These are phyloP conservation scores for Phalaenopsis hybrid DNA, from an alignment of 116 monocot species.

Conservation along the genomic window DNA sequence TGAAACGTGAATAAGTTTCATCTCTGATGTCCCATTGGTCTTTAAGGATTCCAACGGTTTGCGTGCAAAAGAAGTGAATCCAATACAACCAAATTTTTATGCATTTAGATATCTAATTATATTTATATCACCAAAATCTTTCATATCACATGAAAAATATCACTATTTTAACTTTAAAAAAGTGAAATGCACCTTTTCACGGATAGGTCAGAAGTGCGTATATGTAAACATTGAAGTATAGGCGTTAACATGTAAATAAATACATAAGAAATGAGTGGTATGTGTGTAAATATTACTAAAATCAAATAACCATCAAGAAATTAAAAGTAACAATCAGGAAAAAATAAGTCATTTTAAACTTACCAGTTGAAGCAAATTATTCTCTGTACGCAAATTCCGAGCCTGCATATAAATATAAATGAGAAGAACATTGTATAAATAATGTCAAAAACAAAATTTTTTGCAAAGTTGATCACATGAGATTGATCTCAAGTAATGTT, in stretches of 20 bases:
- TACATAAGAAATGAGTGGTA: too few relatives aligned
- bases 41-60: not conserved
- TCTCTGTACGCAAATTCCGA: slow-evolving; percentile 41
- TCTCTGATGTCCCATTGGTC: too few relatives aligned
- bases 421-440: not conserved
- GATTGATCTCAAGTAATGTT: not conserved
- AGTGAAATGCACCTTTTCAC: too few relatives aligned
- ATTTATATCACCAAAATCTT: too few relatives aligned
- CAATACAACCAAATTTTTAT: too few relatives aligned
- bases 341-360: slow-evolving; percentile 9
- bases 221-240: too few relatives aligned
- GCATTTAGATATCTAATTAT: too few relatives aligned
- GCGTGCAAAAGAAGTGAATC: not conserved
- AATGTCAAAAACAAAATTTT: not conserved
- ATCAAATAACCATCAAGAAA: not conserved
- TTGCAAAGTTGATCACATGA: not conserved
- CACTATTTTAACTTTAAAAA: too few relatives aligned
- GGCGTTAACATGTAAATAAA: too few relatives aligned
- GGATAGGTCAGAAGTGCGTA: too few relatives aligned
- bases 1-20: not conserved
- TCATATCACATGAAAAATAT: too few relatives aligned
- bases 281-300: not conserved
- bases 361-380: slow-evolving; percentile 75
- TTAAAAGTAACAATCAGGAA: too few relatives aligned
- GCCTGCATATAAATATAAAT: slow-evolving; percentile 31